phyloP scores from a whole-genome alignment of 2,329 filamentous ascomycete species.

The Nemania sp. region DNA sequence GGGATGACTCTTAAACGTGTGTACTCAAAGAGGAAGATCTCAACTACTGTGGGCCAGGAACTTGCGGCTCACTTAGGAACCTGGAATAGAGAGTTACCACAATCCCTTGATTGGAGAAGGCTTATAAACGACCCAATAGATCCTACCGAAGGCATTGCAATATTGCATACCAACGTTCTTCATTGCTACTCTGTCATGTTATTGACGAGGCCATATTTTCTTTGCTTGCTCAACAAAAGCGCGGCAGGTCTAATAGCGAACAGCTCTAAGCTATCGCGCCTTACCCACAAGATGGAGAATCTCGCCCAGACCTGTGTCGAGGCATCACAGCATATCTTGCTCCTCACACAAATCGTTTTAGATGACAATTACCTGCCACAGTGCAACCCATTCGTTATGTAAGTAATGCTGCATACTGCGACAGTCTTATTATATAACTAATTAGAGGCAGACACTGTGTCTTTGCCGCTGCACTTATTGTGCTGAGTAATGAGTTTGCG shows the following conservation, averaged over 20 bases:
- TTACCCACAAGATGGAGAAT: slow-evolving; percentile 55
- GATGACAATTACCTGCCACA: slow-evolving; percentile 60
- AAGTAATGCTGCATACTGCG: slow-evolving; percentile 45
- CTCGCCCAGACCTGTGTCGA: slow-evolving; percentile 65
- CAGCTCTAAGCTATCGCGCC: slow-evolving; percentile 47
- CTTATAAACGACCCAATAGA: slow-evolving; percentile 56
- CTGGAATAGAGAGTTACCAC: slow-evolving; percentile 63
- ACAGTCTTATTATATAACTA: slow-evolving; percentile 17
- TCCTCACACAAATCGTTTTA: slow-evolving; percentile 59
- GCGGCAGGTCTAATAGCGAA: slow-evolving; percentile 51
- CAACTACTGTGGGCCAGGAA: slow-evolving; percentile 66
- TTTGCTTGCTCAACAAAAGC: slow-evolving; percentile 64
- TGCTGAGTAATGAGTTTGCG: slow-evolving; percentile 69
- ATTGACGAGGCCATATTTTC: slow-evolving; percentile 73
- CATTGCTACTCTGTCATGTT: slow-evolving; percentile 73
- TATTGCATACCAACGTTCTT: slow-evolving; percentile 72
- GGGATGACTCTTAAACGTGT: slow-evolving; percentile 69
- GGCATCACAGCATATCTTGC: slow-evolving; percentile 63
- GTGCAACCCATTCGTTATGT: slow-evolving; percentile 69
- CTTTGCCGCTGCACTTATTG: slow-evolving; percentile 65
- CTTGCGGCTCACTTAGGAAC: slow-evolving; percentile 65
- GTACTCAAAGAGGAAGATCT: slow-evolving; percentile 71
- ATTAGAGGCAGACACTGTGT: slow-evolving; percentile 63
- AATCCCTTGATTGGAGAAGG: slow-evolving; percentile 63
- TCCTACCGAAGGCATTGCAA: slow-evolving; percentile 66